These are phyloP conservation scores for Tuber borchii DNA, from an alignment of 495 filamentous ascomycete species.

Conservation along the genomic window DNA sequence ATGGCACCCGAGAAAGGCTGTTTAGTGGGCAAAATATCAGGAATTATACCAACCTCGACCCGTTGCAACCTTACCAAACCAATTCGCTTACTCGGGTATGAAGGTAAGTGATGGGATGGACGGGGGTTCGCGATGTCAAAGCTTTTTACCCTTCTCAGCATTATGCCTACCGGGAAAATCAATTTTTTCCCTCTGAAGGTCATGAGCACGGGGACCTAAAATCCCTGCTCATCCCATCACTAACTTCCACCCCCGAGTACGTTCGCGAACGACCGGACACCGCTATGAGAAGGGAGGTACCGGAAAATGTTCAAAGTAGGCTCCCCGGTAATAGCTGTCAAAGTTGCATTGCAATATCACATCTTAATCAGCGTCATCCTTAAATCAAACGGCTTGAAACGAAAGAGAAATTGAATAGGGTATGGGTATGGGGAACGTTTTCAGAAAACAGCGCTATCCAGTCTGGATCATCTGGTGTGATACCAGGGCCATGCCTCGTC, in stretches of 20 bases:
- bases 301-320: neutral
- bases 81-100: neutral
- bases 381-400: slow-evolving; percentile 7
- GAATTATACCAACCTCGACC: neutral
- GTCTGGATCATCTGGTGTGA: neutral
- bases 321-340: neutral
- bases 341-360: neutral
- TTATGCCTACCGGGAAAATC: too few species aligned
- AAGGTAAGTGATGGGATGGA: too few species aligned
- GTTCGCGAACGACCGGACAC: neutral
- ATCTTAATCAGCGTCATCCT: neutral
- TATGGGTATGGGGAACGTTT: slow-evolving; percentile 5
- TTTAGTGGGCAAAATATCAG: neutral
- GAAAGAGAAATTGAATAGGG: slow-evolving; percentile 5
- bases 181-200: too few species aligned
- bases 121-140: too few species aligned
- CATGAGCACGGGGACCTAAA: too few species aligned
- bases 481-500: neutral
- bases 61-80: neutral
- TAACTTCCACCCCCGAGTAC: too few species aligned
- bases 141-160: too few species aligned
- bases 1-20: neutral
- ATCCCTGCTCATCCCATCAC: too few species aligned
- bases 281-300: neutral
- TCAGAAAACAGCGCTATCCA: neutral